Base-by-base conservation (phyloP, 768 basidiomycete species). In the Podaxis sp. region DNA sequence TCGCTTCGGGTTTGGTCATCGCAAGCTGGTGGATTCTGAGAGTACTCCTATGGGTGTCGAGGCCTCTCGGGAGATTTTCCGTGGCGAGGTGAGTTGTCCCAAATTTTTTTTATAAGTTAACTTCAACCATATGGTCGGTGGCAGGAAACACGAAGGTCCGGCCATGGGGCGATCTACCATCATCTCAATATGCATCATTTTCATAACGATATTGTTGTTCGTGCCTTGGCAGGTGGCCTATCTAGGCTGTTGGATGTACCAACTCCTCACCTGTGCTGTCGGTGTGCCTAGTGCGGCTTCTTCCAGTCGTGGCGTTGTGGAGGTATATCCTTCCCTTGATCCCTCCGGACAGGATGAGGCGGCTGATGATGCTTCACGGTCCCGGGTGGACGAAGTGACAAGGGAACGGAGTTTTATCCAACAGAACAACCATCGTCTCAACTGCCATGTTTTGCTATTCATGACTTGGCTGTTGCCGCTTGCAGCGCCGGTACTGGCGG, bases 141-240 rank as follows among this genome's bases (percentile, higher is more conserved):
- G 36, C 33, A 61, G 61, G 53, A 44, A 46, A 12, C 46, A 62
- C n/a, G 73, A 72, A 19, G 71, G 70, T 24, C 55, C 67, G 4
- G 73, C 79, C 26, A 73, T 83, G 52, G 79, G 77, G 36, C 76
- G 80, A 64, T 79, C 79, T 68, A 84, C 83, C 2, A 30, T 88
- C 26, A 46, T 87, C 5, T 89, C 90, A 5, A 83, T 93, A 72
- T 66, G 71, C 6, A 54, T 89, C 19, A 81, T 95, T 38, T 80
- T 88, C 56, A 65, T 82, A 15, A 75, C 88, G n/a, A 87, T 95
- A 42, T 83, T 89, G 63, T 66, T 92, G 42, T 76, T 95, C 57
- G 79, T 96, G n/a, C 95, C 95, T 0, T 94, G 93, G 86, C 95
- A 97, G 74, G 90, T 96, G 9, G 94, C 90, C 4, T 95, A 90